Conservation (phyloP, 164 flowering plant species). For the Chimonanthus salicifolius region DNA sequence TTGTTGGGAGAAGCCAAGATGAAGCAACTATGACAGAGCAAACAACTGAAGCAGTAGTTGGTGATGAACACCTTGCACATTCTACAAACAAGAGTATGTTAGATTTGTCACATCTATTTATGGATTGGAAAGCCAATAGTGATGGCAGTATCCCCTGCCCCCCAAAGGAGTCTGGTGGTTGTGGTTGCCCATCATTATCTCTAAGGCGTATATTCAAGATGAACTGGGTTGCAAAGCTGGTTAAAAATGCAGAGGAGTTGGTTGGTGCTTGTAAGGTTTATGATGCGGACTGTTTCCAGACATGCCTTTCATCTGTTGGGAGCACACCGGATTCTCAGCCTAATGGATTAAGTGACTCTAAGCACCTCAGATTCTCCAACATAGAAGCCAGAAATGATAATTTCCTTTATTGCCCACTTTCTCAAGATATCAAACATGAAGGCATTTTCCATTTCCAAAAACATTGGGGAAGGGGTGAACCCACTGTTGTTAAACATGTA, state of each 20-base stretch:
- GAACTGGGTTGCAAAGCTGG: conserved; percentile 96
- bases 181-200: conserved; percentile 48
- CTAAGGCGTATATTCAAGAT: conserved; percentile 84
- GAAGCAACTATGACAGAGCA: conserved; percentile 16
- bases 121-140: conserved; percentile 61
- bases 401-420: conserved; percentile 59
- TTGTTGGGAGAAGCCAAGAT: conserved; percentile 24
- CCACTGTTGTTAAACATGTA: conserved; percentile 63
- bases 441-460: conserved; percentile 59
- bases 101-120: conserved; percentile 31
- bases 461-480: conserved; percentile 81
- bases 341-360: conserved; percentile 17
- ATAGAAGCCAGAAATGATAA: conserved; percentile 57
- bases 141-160: conserved; percentile 90
- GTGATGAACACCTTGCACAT: background rate
- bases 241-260: conserved; percentile 93
- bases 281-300: conserved; percentile 22
- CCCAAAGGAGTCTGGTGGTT: conserved; percentile 75
- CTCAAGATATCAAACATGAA: conserved; percentile 50
- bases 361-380: conserved; percentile 33
- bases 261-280: conserved; percentile 70
- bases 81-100: background rate
- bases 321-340: conserved; percentile 5
- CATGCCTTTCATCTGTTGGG: conserved; percentile 11
- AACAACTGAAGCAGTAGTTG: conserved; percentile 18